These are phyloP conservation scores for Glycyrrhiza uralensis DNA, from an alignment of 306 rosid genomes.

Conservation along the genomic window DNA sequence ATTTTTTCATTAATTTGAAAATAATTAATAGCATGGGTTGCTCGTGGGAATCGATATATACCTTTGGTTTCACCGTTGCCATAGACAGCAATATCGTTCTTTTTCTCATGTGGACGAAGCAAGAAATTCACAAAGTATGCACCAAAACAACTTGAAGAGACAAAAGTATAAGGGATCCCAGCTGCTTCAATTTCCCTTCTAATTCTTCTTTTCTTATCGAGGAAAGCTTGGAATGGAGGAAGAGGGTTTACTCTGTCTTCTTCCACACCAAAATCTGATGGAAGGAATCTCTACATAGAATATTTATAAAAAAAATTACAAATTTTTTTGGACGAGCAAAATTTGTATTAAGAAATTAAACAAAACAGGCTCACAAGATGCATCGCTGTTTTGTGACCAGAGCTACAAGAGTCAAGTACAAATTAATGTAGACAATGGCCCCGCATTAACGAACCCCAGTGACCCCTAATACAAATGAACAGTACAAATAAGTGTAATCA, in stretches of 20 bases:
- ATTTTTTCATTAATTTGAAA: too few species aligned
- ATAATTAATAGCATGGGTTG: too few species aligned
- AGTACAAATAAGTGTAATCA: too few species aligned
- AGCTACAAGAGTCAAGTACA: too few species aligned
- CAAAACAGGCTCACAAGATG: too few species aligned
- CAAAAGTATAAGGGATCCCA: conserved; percentile 39
- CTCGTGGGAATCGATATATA: neutral
- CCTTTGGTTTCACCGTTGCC: conserved; percentile 46
- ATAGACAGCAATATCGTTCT: neutral
- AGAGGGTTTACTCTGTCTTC: conserved; percentile 34
- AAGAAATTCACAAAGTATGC: conserved; percentile 43
- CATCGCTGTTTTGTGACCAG: too few species aligned
- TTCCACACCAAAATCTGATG: conserved; percentile 44
- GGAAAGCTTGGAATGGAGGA: conserved; percentile 35
- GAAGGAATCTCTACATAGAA: conserved; percentile 34
- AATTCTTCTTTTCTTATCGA: conserved; percentile 27
- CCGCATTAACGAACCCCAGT: too few species aligned
- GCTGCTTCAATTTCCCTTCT: conserved; percentile 42
- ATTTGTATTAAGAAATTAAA: too few species aligned
- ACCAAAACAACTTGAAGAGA: conserved; percentile 41
- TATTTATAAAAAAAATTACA: too few species aligned
- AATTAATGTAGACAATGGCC: too few species aligned
- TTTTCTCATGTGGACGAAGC: conserved; percentile 27
- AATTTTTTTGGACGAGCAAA: too few species aligned
- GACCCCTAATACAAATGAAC: too few species aligned